These are phyloP conservation scores for Hygrocybe punicea DNA, from an alignment of 768 basidiomycete species.

Conservation along the genomic window DNA sequence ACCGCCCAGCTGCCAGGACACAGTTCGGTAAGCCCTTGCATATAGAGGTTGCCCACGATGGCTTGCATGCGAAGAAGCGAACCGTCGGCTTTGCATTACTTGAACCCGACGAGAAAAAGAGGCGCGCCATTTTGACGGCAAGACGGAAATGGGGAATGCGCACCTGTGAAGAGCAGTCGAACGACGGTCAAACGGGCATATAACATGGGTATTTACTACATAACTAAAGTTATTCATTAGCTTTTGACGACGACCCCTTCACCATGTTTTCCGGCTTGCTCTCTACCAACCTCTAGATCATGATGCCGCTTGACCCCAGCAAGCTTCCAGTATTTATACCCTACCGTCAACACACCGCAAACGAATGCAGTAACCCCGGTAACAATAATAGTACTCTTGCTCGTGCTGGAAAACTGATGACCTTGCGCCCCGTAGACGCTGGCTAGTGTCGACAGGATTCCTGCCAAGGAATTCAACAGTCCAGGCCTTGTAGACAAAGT, in stretches of 20 bases:
- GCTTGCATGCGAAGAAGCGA: no score
- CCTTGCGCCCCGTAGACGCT: slow-evolving; percentile 50
- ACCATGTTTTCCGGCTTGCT: slow-evolving; percentile 43
- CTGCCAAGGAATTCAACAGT: slow-evolving; percentile 53
- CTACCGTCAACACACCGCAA: slow-evolving; percentile 39
- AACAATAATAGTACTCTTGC: slow-evolving; percentile 47
- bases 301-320: slow-evolving; percentile 44
- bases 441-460: slow-evolving; percentile 52
- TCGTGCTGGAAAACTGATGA: slow-evolving; percentile 42
- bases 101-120: no score
- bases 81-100: no score
- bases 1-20: no score
- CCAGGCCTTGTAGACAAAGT: no score
- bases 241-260: slow-evolving; percentile 33
- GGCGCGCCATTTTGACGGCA: no score
- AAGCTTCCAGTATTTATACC: slow-evolving; percentile 47
- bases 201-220: no score
- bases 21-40: no score
- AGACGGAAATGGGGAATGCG: no score
- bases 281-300: slow-evolving; percentile 39
- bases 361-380: slow-evolving; percentile 39
- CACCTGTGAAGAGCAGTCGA: no score
- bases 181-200: no score
- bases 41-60: no score
- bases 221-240: not conserved